Conservation (phyloP, 148 eudicot species). For the Vaccinium corymbosum region DNA sequence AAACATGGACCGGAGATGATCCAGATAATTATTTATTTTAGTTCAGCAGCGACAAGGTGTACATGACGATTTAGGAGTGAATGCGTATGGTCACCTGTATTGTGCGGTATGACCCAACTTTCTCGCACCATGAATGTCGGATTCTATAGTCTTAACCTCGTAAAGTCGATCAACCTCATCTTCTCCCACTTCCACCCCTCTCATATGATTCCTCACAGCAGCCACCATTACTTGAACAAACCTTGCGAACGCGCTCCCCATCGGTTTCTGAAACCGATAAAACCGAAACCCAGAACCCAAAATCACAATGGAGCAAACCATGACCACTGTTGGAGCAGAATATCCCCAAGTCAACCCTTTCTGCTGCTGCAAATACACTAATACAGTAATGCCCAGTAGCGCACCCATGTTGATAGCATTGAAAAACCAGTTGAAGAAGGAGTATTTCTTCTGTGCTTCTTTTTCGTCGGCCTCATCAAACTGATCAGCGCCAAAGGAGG, state of each 20-base stretch:
- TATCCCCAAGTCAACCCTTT: constrained; percentile 48
- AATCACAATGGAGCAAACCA: constrained; percentile 31
- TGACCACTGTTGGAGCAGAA: constrained; percentile 36
- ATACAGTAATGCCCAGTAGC: constrained; percentile 37
- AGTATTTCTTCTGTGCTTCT: constrained; percentile 36
- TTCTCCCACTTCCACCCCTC: constrained; percentile 24
- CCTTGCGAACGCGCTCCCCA: constrained; percentile 52
- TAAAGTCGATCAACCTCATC: constrained; percentile 22
- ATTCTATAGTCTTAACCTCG: constrained; percentile 37
- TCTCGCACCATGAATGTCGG: constrained; percentile 41
- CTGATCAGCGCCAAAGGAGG: constrained; percentile 57
- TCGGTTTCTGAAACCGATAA: constrained; percentile 46
- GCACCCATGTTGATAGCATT: constrained; percentile 54
- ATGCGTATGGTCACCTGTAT: constrained; percentile 33
- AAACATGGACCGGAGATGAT: too few relatives aligned
- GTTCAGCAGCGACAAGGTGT: too few relatives aligned
- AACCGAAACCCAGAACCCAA: constrained; percentile 33
- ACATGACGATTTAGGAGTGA: too few relatives aligned
- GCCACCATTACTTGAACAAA: constrained; percentile 47
- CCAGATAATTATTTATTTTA: too few relatives aligned
- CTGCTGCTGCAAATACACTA: constrained; percentile 38
- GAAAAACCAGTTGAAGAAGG: constrained; percentile 62
- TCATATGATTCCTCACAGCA: constrained; percentile 36
- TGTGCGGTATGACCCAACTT: constrained; percentile 42
- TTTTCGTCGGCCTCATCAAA: constrained; percentile 38